These are phyloP conservation scores for Colletotrichum euphorbiae DNA, from an alignment of 2,329 filamentous ascomycete species.

Conservation along the genomic window DNA sequence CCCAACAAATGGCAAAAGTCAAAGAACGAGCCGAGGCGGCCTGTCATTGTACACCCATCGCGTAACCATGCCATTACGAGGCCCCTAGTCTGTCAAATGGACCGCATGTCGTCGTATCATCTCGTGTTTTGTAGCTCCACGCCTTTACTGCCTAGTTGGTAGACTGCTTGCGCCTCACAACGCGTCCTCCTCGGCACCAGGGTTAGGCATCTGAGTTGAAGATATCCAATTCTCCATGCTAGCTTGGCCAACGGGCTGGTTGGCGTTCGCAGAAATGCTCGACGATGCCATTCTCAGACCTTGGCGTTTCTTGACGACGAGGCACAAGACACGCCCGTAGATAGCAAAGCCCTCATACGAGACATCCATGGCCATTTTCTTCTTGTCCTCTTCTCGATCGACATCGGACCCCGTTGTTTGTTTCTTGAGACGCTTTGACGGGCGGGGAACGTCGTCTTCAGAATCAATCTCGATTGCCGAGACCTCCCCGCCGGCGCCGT, in stretches of 20 bases:
- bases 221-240: constrained; percentile 88
- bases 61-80: constrained; percentile 5
- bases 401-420: constrained; percentile 47
- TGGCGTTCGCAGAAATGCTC: constrained; percentile 44
- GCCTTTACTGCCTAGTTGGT: background rate
- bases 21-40: constrained; percentile 7
- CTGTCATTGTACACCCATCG: constrained; percentile 20
- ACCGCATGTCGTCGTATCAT: constrained; percentile 5
- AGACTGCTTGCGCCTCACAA: constrained; percentile 9
- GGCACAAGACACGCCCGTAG: constrained; percentile 90
- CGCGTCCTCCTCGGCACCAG: constrained; percentile 47
- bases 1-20: constrained; percentile 14
- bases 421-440: constrained; percentile 59
- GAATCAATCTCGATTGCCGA: constrained; percentile 54
- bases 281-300: constrained; percentile 52
- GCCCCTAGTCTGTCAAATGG: background rate
- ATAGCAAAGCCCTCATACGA: constrained; percentile 97
- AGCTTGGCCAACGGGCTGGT: constrained; percentile 70
- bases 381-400: constrained; percentile 75
- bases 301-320: constrained; percentile 85
- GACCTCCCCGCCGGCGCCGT: constrained; percentile 46
- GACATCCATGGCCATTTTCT: constrained; percentile 88
- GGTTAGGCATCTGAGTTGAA: constrained; percentile 75
- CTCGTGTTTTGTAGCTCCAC: constrained; percentile 2
- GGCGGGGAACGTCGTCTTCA: constrained; percentile 53